phyloP scores from a whole-genome alignment of 192 early-diverging fungal genomes.

The Spizellomyces punctatus region DNA sequence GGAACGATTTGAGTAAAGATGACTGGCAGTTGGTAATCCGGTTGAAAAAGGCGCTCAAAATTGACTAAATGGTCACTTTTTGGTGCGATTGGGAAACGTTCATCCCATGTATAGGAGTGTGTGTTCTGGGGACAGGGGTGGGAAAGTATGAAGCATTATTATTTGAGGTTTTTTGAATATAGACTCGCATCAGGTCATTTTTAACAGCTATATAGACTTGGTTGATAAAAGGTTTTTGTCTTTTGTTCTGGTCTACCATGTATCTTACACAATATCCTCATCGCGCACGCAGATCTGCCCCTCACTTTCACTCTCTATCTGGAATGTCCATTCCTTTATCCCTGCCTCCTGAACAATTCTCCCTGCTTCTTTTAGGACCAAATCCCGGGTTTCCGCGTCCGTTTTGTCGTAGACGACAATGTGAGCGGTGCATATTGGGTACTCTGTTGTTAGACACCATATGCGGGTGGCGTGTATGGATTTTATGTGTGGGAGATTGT shows the following conservation, averaged over 20 bases:
- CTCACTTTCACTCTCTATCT: neutral
- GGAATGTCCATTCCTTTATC: constrained; percentile 3
- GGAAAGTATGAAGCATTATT: too few relatives aligned
- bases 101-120: too few relatives aligned
- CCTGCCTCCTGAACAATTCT: neutral
- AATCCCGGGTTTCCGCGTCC: neutral
- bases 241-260: too few relatives aligned
- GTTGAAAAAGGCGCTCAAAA: constrained; percentile 71
- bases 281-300: neutral
- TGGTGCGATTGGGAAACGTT: too few relatives aligned
- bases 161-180: too few relatives aligned
- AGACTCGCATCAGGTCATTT: too few relatives aligned
- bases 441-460: constrained; percentile 2
- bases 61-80: constrained; percentile 30
- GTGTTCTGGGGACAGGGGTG: too few relatives aligned
- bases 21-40: constrained; percentile 81
- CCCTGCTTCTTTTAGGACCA: neutral
- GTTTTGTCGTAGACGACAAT: constrained; percentile 1
- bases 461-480: neutral
- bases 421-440: neutral
- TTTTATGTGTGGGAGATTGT: neutral
- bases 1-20: constrained; percentile 87
- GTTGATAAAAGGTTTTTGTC: too few relatives aligned
- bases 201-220: too few relatives aligned
- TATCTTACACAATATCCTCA: too few relatives aligned